phyloP scores from a whole-genome alignment of 2,329 filamentous ascomycete genomes.

The Pseudopithomyces chartarum region DNA sequence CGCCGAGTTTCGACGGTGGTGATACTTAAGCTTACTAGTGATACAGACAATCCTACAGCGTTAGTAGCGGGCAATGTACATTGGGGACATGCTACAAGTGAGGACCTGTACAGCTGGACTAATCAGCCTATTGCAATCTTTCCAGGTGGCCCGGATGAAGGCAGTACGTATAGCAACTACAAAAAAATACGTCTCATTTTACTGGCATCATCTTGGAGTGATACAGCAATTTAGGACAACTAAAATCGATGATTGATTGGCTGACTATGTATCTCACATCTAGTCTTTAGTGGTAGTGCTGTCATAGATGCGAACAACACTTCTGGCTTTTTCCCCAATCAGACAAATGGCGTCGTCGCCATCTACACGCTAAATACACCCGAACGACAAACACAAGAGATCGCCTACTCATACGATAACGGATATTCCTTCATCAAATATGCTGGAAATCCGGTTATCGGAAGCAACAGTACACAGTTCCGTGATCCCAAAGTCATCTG shows the following conservation, averaged over 20 bases:
- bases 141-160: slow-evolving; percentile 60
- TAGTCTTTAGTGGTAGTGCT: slow-evolving; percentile 57
- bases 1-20: not conserved
- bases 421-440: slow-evolving; percentile 68
- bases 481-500: slow-evolving; percentile 70
- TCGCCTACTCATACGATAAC: slow-evolving; percentile 66
- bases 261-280: too few species aligned
- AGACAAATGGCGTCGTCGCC: slow-evolving; percentile 66
- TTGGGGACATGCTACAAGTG: slow-evolving; percentile 69
- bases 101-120: slow-evolving; percentile 67
- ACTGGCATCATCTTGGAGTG: too few species aligned
- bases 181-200: too few species aligned
- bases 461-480: slow-evolving; percentile 61
- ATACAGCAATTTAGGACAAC: too few species aligned
- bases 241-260: too few species aligned
- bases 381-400: slow-evolving; percentile 59
- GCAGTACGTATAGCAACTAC: slow-evolving; percentile 30
- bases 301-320: slow-evolving; percentile 69
- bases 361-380: slow-evolving; percentile 58
- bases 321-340: slow-evolving; percentile 66
- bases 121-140: slow-evolving; percentile 68
- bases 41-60: slow-evolving; percentile 55
- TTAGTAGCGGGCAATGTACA: slow-evolving; percentile 63
- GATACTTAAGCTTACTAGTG: not conserved
- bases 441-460: slow-evolving; percentile 64